phyloP scores from a whole-genome alignment of 2,329 filamentous ascomycete species.

The Aspergillus aculeatinus region DNA sequence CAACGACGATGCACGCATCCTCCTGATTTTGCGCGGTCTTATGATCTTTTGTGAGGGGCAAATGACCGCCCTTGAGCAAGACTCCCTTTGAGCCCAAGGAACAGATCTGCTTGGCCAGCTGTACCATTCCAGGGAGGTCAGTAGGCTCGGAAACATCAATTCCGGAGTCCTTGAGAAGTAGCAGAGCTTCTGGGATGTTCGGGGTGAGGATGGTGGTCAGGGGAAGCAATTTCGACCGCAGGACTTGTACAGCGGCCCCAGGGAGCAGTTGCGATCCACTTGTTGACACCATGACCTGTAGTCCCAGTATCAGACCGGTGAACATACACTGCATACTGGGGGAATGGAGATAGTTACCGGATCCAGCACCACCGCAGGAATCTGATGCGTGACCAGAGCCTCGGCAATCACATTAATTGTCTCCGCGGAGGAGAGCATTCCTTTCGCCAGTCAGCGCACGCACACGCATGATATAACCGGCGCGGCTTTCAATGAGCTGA shows the following conservation, averaged over 20 bases:
- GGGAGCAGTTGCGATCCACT: slow-evolving; percentile 50
- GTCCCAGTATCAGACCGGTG: neutral
- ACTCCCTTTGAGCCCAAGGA: slow-evolving; percentile 74
- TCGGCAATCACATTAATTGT: slow-evolving; percentile 69
- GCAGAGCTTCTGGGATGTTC: slow-evolving; percentile 49
- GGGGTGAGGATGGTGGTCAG: slow-evolving; percentile 49
- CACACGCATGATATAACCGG: too few species aligned
- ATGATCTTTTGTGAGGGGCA: slow-evolving; percentile 69
- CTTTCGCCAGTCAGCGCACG: slow-evolving; percentile 44
- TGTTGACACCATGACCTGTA: slow-evolving; percentile 77
- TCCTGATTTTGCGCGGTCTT: slow-evolving; percentile 57
- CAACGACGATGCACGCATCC: slow-evolving; percentile 68
- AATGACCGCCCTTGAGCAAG: slow-evolving; percentile 85
- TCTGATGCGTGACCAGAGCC: slow-evolving; percentile 58
- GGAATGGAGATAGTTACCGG: slow-evolving; percentile 56
- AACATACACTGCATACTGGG: neutral
- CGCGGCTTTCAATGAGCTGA: neutral
- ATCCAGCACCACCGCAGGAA: slow-evolving; percentile 67
- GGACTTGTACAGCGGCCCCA: slow-evolving; percentile 40
- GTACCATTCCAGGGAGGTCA: slow-evolving; percentile 65
- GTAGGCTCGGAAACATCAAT: slow-evolving; percentile 47
- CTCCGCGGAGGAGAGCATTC: slow-evolving; percentile 75
- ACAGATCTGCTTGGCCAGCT: slow-evolving; percentile 65
- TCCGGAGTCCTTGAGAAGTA: slow-evolving; percentile 46
- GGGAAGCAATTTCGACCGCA: slow-evolving; percentile 44